Conservation (phyloP, 148 eudicot species). For the Hydrangea macrophylla region DNA sequence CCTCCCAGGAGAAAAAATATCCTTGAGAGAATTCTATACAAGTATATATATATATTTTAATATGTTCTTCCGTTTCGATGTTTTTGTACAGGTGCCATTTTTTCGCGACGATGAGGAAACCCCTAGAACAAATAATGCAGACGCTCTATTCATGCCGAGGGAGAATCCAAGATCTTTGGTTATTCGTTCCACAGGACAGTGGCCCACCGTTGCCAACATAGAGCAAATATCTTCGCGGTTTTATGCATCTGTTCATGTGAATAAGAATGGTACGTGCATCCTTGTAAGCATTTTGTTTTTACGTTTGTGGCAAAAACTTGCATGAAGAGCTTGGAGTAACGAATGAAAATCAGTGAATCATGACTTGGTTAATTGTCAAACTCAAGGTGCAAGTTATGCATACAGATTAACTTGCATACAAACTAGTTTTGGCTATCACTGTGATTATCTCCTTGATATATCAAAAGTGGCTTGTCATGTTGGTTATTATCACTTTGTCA, state of each 20-base stretch:
- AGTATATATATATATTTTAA: background rate
- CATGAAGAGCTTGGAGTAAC: too few relatives aligned
- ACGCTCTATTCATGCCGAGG: conserved; percentile 35
- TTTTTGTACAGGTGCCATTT: conserved; percentile 46
- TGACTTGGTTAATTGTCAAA: too few relatives aligned
- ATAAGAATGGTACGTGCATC: conserved; percentile 18
- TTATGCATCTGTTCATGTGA: conserved; percentile 11
- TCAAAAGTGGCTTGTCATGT: background rate
- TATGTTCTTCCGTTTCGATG: conserved; percentile 1
- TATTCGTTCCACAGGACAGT: conserved; percentile 22
- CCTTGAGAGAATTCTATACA: too few relatives aligned
- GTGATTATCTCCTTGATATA: too few relatives aligned
- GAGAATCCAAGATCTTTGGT: conserved; percentile 49
- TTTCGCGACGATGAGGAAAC: conserved; percentile 30
- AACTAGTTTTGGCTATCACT: too few relatives aligned
- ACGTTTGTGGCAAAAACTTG: background rate
- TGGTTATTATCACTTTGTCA: background rate
- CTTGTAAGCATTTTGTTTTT: background rate
- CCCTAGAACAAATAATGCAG: conserved; percentile 16
- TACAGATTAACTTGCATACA: too few relatives aligned
- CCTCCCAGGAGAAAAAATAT: background rate
- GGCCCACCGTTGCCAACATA: conserved; percentile 8
- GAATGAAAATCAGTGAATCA: too few relatives aligned
- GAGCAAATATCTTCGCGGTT: conserved; percentile 19
- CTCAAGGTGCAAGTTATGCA: too few relatives aligned